A percentile compares a stretch with the other conserved stretches of the same genome.
Conservation (phyloP, 164 flowering plant species). For the Berberis thunbergii region DNA sequence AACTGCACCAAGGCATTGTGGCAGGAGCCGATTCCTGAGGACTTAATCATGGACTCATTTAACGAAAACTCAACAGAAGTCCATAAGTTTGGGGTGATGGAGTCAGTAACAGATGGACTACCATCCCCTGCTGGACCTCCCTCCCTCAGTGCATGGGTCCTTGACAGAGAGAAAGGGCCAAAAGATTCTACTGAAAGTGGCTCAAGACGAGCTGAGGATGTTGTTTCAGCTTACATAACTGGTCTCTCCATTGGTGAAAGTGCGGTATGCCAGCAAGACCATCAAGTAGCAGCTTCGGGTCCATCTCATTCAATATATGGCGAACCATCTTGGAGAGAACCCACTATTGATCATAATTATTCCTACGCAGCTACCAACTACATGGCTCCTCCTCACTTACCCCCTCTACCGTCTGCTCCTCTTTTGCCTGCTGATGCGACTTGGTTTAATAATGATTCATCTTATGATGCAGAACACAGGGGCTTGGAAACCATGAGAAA, state of each 20-base stretch:
- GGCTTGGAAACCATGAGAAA: constrained; percentile 9
- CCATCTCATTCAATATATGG: not conserved
- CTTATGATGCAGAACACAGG: constrained; percentile 11
- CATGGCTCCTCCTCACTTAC: constrained; percentile 27
- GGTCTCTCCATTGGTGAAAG: constrained; percentile 31
- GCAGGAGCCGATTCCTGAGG: constrained; percentile 24
- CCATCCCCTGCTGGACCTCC: constrained; percentile 50
- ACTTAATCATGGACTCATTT: constrained; percentile 14
- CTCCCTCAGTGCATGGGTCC: constrained; percentile 73
- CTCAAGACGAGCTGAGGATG: constrained; percentile 30
- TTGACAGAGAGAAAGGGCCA: constrained; percentile 26
- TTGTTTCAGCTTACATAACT: constrained; percentile 21
- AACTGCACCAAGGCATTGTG: constrained; percentile 15
- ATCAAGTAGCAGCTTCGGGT: constrained; percentile 4
- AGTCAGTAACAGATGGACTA: not conserved
- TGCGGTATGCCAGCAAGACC: constrained; percentile 4
- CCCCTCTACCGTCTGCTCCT: constrained; percentile 77
- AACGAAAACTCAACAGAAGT: constrained; percentile 8
- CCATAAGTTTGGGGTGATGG: constrained; percentile 5
- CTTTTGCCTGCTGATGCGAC: constrained; percentile 46
- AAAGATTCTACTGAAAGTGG: constrained; percentile 11
- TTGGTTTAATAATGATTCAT: constrained; percentile 29
- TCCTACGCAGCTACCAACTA: constrained; percentile 14
- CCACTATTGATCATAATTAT: constrained; percentile 8
- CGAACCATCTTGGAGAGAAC: constrained; percentile 7